Percentiles rank a stretch among this genome's conserved stretches.
These are phyloP conservation scores for Metarhizium sp. DNA, from an alignment of 2,329 filamentous ascomycete species.

Conservation along the genomic window DNA sequence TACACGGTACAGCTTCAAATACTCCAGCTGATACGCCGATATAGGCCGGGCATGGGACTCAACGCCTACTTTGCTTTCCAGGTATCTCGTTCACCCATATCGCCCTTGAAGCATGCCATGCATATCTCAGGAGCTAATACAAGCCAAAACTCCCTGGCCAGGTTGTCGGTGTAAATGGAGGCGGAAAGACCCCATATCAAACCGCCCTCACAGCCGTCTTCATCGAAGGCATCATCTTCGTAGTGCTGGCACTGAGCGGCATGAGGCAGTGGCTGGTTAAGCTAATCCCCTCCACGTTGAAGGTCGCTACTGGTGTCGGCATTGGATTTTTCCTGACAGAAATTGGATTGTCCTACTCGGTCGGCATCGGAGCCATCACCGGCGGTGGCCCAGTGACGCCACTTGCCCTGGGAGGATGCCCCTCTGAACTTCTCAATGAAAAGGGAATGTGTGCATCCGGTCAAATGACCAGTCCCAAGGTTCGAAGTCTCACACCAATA, in stretches of 20 bases:
- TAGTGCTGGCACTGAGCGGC: conserved; percentile 55
- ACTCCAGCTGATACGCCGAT: conserved; percentile 4
- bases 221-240: conserved; percentile 54
- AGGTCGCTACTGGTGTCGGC: conserved; percentile 55
- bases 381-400: conserved; percentile 58
- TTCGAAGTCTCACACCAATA: conserved; percentile 18
- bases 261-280: conserved; percentile 66
- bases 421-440: conserved; percentile 39
- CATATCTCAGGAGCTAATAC: background rate
- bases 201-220: conserved; percentile 56
- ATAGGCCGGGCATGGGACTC: conserved; percentile 56
- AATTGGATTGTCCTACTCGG: conserved; percentile 63
- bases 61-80: conserved; percentile 62
- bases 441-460: conserved; percentile 42
- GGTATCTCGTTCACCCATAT: conserved; percentile 8
- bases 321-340: conserved; percentile 57
- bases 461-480: conserved; percentile 70
- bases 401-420: conserved; percentile 68
- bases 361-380: conserved; percentile 75
- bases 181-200: conserved; percentile 46
- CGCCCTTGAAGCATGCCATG: background rate
- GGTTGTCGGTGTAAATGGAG: conserved; percentile 52
- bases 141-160: background rate
- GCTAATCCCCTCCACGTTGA: conserved; percentile 54
- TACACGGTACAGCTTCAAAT: background rate